Evolutionary conservation across 495 filamentous ascomycete genomes (phyloP).

Genomic region (Xylaria curta): DNA sequence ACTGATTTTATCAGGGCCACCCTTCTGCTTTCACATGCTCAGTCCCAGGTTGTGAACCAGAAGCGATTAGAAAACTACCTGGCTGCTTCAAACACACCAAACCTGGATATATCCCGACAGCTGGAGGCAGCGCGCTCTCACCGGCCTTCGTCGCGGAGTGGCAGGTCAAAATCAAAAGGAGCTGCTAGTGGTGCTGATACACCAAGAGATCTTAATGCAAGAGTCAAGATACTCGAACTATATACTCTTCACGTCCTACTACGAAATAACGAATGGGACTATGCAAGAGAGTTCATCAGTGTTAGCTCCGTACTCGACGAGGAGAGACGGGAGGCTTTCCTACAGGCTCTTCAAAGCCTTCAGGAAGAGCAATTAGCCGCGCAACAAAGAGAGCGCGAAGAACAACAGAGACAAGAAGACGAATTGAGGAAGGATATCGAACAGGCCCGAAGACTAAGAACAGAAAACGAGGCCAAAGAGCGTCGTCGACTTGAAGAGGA

Average conservation of each 20-base stretch:
- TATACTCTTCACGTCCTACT: slow-evolving; percentile 93
- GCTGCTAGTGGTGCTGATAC: slow-evolving; percentile 69
- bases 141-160: slow-evolving; percentile 32
- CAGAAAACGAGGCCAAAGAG: slow-evolving; percentile 63
- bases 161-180: slow-evolving; percentile 46
- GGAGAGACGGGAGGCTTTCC: slow-evolving; percentile 83
- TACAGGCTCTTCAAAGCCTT: slow-evolving; percentile 76
- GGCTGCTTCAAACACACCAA: slow-evolving; percentile 72
- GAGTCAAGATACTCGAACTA: slow-evolving; percentile 89
- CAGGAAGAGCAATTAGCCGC: slow-evolving; percentile 72
- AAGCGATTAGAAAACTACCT: slow-evolving; percentile 89
- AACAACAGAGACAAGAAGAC: slow-evolving; percentile 65
- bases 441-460: slow-evolving; percentile 55
- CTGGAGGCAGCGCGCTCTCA: slow-evolving; percentile 46
- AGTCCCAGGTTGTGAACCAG: slow-evolving; percentile 80
- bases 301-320: slow-evolving; percentile 87
- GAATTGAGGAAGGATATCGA: slow-evolving; percentile 65
- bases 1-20: slow-evolving; percentile 67
- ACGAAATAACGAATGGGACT: slow-evolving; percentile 92
- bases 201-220: slow-evolving; percentile 74
- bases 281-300: slow-evolving; percentile 86
- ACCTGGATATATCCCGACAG: slow-evolving; percentile 68
- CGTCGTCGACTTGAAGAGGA: slow-evolving; percentile 53
- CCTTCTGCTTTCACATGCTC: slow-evolving; percentile 84
- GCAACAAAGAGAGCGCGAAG: slow-evolving; percentile 67